These are phyloP conservation scores for Coemansia sp. DNA, from an alignment of 192 early-diverging fungal genomes.

Conservation along the genomic window DNA sequence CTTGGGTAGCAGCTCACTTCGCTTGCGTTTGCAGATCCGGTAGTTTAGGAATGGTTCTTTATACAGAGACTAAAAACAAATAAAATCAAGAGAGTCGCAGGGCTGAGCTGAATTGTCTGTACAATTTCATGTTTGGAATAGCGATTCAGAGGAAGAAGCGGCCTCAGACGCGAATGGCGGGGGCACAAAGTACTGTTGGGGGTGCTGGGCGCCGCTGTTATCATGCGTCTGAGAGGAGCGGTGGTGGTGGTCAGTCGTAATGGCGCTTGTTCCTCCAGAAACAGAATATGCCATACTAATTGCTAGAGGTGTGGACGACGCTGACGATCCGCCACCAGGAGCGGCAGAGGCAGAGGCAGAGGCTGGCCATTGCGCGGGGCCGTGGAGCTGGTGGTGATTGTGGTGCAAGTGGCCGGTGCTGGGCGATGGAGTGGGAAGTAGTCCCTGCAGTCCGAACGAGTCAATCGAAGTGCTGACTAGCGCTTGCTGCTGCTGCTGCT, in stretches of 20 bases:
- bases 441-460: conserved; percentile 15
- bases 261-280: not conserved
- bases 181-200: not conserved
- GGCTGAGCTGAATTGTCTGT: not conserved
- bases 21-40: no score
- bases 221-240: no score
- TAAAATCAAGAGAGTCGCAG: not conserved
- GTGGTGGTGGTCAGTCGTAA: no score
- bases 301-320: not conserved
- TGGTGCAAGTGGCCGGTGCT: conserved; percentile 1
- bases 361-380: not conserved
- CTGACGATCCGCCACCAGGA: not conserved
- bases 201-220: not conserved
- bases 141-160: not conserved
- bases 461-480: conserved; percentile 6
- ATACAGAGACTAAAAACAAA: conserved; percentile 5
- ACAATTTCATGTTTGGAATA: not conserved
- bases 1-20: no score
- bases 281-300: not conserved
- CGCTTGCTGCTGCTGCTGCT: not conserved
- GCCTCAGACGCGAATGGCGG: not conserved
- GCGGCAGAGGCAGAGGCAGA: not conserved
- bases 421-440: conserved; percentile 13
- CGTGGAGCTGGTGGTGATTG: not conserved
- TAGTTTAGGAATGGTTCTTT: no score